phyloP scores from a whole-genome alignment of 2,329 filamentous ascomycete species.

The Grosmannia serpens region DNA sequence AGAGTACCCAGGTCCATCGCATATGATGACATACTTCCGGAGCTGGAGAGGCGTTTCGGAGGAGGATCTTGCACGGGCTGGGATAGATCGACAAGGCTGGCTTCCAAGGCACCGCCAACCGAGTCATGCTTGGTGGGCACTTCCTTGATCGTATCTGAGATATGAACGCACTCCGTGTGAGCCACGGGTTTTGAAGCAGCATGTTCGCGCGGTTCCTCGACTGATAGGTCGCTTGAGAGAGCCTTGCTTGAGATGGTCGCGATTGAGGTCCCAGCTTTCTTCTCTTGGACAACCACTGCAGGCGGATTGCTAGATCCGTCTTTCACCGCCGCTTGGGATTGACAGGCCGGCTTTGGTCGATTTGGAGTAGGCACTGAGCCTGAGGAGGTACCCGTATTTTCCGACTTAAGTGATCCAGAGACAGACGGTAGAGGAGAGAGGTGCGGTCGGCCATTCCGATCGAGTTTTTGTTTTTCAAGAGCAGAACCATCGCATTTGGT shows the following conservation, averaged over 20 bases:
- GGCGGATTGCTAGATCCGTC: not conserved
- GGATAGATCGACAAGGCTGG: conserved; percentile 8
- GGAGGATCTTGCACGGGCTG: not conserved
- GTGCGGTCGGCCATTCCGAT: not conserved
- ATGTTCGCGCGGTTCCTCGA: not conserved
- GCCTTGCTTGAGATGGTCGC: not conserved
- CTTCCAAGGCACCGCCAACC: not conserved
- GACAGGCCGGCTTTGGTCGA: not conserved
- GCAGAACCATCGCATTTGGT: not conserved
- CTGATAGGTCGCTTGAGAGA: not conserved
- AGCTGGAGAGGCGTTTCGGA: not conserved
- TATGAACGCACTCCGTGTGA: not conserved
- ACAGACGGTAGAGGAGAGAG: not conserved
- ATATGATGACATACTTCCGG: conserved; percentile 4
- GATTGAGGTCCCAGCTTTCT: not conserved
- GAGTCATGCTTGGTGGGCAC: not conserved
- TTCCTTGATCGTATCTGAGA: not conserved
- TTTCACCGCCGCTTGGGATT: not conserved
- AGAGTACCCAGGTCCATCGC: conserved; percentile 9
- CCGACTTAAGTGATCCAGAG: not conserved
- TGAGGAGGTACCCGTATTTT: not conserved
- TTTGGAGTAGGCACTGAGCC: not conserved
- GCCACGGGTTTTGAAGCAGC: not conserved
- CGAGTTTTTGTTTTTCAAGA: too few species aligned
- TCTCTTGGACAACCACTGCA: not conserved